phyloP scores from a whole-genome alignment of 2,329 filamentous ascomycete species.

The Epichloe uncinata region DNA sequence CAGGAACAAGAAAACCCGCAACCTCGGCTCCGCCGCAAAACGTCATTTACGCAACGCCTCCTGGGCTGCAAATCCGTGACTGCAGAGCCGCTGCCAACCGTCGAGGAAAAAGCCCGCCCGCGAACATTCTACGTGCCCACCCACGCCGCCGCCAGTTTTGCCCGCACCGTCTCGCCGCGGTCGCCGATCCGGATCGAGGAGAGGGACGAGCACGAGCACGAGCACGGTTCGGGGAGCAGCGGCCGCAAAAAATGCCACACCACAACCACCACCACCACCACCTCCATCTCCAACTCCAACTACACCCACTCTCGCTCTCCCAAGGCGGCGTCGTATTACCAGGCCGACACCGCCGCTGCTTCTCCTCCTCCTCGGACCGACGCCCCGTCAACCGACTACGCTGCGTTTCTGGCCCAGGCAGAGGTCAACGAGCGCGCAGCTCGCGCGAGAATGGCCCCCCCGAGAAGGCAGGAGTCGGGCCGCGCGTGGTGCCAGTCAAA shows the following conservation, averaged over 20 bases:
- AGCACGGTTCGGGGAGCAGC: too few species aligned
- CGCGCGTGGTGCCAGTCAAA: background rate
- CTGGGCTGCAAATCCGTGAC: background rate
- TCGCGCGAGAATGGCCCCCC: conserved; percentile 1
- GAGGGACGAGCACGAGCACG: background rate
- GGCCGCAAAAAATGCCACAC: too few species aligned
- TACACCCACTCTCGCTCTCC: too few species aligned
- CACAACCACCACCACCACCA: too few species aligned
- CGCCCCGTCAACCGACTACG: conserved; percentile 10
- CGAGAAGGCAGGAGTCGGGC: background rate
- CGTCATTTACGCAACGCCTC: conserved; percentile 4
- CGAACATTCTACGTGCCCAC: conserved; percentile 14
- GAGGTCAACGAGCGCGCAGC: conserved; percentile 6
- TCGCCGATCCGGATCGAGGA: conserved; percentile 11
- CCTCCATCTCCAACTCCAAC: too few species aligned
- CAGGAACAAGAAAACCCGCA: background rate
- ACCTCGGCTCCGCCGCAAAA: conserved; percentile 2
- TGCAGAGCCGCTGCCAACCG: background rate
- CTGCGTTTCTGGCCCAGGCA: conserved; percentile 12
- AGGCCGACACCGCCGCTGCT: too few species aligned
- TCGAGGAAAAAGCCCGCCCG: background rate
- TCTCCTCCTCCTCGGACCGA: background rate
- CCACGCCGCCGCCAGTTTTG: conserved; percentile 19
- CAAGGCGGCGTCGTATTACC: too few species aligned
- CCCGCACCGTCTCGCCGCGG: conserved; percentile 8